Percentiles rank a stretch among this genome's conserved stretches.
phyloP scores from a whole-genome alignment of 148 eudicot species.

The Pharnaceum exiguum region DNA sequence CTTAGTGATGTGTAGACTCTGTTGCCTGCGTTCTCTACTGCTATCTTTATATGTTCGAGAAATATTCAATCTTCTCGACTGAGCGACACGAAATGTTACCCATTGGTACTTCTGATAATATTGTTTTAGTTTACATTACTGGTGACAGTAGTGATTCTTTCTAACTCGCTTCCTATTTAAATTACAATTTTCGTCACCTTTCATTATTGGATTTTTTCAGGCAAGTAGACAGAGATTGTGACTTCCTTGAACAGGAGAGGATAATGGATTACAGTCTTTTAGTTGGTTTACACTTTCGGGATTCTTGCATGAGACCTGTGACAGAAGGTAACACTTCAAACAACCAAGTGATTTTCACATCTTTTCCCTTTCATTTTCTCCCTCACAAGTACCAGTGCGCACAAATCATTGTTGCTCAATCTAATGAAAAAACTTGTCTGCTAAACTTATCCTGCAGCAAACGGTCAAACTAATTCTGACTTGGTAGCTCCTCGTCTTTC shows the following conservation, averaged over 20 bases:
- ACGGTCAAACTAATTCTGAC: slow-evolving; percentile 21
- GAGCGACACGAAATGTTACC: no score
- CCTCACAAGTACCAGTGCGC: neutral
- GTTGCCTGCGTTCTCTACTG: no score
- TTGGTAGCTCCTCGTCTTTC: slow-evolving; percentile 48
- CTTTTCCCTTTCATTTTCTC: neutral
- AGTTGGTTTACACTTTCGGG: slow-evolving; percentile 58
- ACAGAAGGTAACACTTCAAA: slow-evolving; percentile 19
- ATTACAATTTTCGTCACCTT: neutral
- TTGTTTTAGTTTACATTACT: no score
- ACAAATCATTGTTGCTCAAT: neutral
- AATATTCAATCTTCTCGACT: no score
- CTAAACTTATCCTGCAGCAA: slow-evolving; percentile 30
- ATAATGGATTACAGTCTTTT: slow-evolving; percentile 78
- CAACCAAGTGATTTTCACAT: neutral
- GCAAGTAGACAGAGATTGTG: slow-evolving; percentile 74
- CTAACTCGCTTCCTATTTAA: no score
- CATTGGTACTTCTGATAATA: no score
- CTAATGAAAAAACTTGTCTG: neutral
- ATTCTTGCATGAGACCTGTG: slow-evolving; percentile 29
- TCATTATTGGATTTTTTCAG: slow-evolving; percentile 30
- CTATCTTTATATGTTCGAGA: no score
- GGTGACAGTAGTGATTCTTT: no score
- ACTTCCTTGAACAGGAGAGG: slow-evolving; percentile 68
- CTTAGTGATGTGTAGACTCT: neutral